Evolutionary conservation across 2,329 filamentous ascomycete genomes (phyloP), one percentile per base, ranked within the genome.

Genomic region (Nakataea oryzae): DNA sequence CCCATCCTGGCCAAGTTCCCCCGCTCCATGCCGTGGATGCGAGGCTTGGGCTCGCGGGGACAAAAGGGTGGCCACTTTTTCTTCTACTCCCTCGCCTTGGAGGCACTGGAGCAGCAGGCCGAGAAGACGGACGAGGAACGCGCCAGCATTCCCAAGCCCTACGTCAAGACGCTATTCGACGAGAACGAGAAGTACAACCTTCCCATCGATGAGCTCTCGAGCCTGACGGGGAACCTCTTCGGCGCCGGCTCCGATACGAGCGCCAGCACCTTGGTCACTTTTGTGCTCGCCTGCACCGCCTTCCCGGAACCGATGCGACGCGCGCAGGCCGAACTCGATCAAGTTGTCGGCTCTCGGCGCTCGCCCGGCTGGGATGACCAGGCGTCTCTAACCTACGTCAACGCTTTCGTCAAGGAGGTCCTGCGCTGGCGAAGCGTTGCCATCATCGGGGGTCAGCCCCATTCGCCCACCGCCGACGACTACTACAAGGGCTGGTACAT

Each of bases 351-450:
- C 2, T 65, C 71, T 0, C 62, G 73, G 13, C 74, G 82, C 3
- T 73, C 77, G 11, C 82, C 82, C 0, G 70, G 68, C 24, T 79
- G 77, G 68, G 74, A 78, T 34, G 82, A 86, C 66, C 73, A 75
- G 27, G 70, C 73, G 0, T 69, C 72, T 3, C 67, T 86, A 11
- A 81, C 82, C 0, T 86, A 86, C 66, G 68, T 85, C 34, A 74
- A 76, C 26, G 79, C 79, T 1, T 74, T 83, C 14, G 75, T 84
- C 24, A 84, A 84, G 63, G 84, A 87, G 64, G 75, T 79, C 1
- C 70, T 85, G 13, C 76, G 83, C 2, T 85, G 83, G 81, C 75
- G 81, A 6, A 80, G 82, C 0, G 78, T 83, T 0, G 76, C 77
- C 13, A 78, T 80, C 56, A 76, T 82, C n/a, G 75, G 77, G 21